Conservation (phyloP, 2,329 filamentous ascomycete genomes). For the Botrytis paeoniae region DNA sequence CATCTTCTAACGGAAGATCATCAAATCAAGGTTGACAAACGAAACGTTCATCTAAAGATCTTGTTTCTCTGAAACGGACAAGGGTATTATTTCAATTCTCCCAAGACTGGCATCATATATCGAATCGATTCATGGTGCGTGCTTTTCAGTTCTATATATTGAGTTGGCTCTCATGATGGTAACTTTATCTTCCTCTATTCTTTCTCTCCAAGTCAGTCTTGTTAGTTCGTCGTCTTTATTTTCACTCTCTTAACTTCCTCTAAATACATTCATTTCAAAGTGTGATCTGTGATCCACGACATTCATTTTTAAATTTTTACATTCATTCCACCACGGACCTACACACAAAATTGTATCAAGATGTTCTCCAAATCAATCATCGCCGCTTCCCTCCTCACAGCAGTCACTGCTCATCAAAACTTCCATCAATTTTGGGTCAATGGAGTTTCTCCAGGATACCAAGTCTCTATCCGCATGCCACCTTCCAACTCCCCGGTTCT, state of each 20-base stretch:
- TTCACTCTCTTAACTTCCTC: background rate
- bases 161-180: background rate
- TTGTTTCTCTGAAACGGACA: background rate
- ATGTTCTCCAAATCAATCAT: conserved; percentile 35
- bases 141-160: conserved; percentile 12
- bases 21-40: background rate
- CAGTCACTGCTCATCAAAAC: conserved; percentile 41
- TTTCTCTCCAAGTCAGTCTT: conserved; percentile 17
- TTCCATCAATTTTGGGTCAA: conserved; percentile 45
- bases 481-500: conserved; percentile 49
- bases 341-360: conserved; percentile 17
- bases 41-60: conserved; percentile 6
- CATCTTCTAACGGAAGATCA: background rate
- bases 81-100: background rate
- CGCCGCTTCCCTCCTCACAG: conserved; percentile 31
- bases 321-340: conserved; percentile 24
- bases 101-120: background rate
- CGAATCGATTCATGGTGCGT: background rate
- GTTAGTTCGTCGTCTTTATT: background rate
- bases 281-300: conserved; percentile 20
- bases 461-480: conserved; percentile 45
- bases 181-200: background rate
- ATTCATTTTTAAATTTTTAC: conserved; percentile 28
- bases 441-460: conserved; percentile 38
- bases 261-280: conserved; percentile 9